Evolutionary conservation across 2,329 filamentous ascomycete species (phyloP), one percentile per base, ranked within the genome.

Genomic region (Fusarium bactridioides): DNA sequence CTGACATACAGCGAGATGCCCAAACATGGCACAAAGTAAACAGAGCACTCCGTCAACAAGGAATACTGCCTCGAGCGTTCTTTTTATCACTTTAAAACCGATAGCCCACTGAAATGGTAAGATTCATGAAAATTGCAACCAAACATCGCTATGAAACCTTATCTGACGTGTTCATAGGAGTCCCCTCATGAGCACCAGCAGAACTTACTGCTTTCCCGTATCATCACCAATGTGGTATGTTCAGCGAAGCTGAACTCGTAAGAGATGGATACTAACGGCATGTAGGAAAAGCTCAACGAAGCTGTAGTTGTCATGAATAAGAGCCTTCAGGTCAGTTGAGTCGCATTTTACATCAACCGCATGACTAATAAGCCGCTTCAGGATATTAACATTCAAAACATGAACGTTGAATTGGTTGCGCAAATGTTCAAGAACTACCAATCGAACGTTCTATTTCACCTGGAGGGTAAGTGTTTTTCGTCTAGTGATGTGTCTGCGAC

Each of bases 341-440:
- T 15, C 15, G 12, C 10, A 23, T 25, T 21, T 12, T 15, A n/a
- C 19, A 11, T 48, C 15, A 23, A 35, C 31, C 4, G 13, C 18
- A 16, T 21, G 13, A n/a, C 60, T 69, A 27, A 69, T 45, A 67
- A 69, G 40, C 19, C 19, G 23, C 12, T 4, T 7, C 76, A 97
- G 93, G 95, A 98, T 75, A 98, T 98, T 87, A 98, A 98, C 79
- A 92, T 98, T 62, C 93, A 97, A 78, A 99, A 98, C 82, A 98
- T 98, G 94, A 97, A 99, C 79, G 94, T 98, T 40, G 96, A 98
- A 84, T 88, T 98, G 6, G 96, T 98, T 10, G 95, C 95, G 2
- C 95, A 98, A 80, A 99, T 99, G 96, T 99, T 98, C 87, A 98
- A 98, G 85, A 99, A 98, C 83, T 99, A 99, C 81, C 95, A 98